Conservation (phyloP, 306 rosid species). For the Arachis hypogaea region DNA sequence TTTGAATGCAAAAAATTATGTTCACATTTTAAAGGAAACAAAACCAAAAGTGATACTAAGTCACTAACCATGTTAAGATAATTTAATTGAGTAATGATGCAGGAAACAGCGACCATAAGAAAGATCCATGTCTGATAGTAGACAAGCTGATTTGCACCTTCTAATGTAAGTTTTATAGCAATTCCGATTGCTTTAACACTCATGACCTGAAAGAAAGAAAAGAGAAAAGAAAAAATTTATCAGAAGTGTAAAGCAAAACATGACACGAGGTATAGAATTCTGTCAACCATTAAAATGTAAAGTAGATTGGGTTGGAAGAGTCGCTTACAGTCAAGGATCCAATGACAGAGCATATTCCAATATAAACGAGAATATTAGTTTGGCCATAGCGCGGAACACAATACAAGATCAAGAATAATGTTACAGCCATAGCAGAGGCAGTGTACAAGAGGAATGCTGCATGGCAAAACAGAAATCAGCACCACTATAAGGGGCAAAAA, state of each 20-base stretch:
- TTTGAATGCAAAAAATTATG: constrained; percentile 6
- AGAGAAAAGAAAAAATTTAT: background rate
- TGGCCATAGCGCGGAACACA: constrained; percentile 83
- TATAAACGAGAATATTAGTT: constrained; percentile 70
- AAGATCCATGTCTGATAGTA: constrained; percentile 85
- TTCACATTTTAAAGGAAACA: background rate
- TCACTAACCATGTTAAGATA: constrained; percentile 81
- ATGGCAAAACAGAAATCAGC: constrained; percentile 35
- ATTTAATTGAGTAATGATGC: constrained; percentile 73
- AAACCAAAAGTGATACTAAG: constrained; percentile 38
- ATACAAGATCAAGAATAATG: constrained; percentile 64
- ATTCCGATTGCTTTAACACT: constrained; percentile 85
- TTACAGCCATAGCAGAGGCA: constrained; percentile 66
- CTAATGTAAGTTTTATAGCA: constrained; percentile 81
- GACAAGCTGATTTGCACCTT: constrained; percentile 67
- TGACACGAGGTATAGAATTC: background rate
- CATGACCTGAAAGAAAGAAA: constrained; percentile 72
- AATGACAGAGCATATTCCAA: constrained; percentile 77
- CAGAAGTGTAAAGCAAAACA: constrained; percentile 28
- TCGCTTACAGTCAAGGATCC: constrained; percentile 84
- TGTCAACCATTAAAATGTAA: background rate
- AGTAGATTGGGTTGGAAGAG: background rate
- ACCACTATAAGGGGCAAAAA: constrained; percentile 9
- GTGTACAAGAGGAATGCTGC: constrained; percentile 82
- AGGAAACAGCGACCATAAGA: constrained; percentile 69